Evolutionary conservation across 768 basidiomycete species (phyloP).

Genomic region (Phallus indusiatus): DNA sequence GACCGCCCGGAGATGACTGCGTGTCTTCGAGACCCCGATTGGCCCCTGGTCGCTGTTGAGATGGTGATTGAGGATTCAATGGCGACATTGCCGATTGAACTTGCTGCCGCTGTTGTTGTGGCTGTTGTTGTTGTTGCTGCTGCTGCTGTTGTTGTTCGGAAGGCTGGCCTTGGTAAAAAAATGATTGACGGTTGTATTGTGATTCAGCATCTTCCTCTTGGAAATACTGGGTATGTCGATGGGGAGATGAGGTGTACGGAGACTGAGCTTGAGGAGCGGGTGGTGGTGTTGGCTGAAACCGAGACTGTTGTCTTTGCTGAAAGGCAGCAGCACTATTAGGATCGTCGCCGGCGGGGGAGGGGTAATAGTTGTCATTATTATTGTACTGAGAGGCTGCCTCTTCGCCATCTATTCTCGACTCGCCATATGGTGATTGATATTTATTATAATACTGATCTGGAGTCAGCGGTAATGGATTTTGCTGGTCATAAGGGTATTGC

Average conservation of each 20-base stretch:
- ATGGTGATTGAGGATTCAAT: conserved; percentile 1
- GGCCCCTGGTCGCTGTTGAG: neutral
- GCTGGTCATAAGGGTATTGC: neutral
- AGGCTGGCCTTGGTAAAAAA: neutral
- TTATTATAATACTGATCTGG: no score
- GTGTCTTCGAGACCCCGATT: neutral
- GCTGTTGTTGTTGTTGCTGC: neutral
- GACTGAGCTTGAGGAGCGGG: no score
- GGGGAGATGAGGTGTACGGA: neutral
- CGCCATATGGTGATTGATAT: no score
- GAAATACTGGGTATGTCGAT: conserved; percentile 4
- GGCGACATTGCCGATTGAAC: no score
- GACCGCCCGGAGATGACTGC: conserved; percentile 37
- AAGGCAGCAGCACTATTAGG: no score
- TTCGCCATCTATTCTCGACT: no score
- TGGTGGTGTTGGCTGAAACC: no score
- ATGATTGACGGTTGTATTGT: neutral
- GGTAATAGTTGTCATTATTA: no score
- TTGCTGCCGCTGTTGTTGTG: neutral
- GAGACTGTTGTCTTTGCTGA: no score
- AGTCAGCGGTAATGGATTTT: no score
- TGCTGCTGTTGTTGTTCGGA: neutral
- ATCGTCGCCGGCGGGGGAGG: no score
- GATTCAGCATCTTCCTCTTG: conserved; percentile 1
- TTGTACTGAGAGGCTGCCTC: no score